phyloP scores from a whole-genome alignment of 208 protist species.

The Wallacemonas sp. region DNA sequence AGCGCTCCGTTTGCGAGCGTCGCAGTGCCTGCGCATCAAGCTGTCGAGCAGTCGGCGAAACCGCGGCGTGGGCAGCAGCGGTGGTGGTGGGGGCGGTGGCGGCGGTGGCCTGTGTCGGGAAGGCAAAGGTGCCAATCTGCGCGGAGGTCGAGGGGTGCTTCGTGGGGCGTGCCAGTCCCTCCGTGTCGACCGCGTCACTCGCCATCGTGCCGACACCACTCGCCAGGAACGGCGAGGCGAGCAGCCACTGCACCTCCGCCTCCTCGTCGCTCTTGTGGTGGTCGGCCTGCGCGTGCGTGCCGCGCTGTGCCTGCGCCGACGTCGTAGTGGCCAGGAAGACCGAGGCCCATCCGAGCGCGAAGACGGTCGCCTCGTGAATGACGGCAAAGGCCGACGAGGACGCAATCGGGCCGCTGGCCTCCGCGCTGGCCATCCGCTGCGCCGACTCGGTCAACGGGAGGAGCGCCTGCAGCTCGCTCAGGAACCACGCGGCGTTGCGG shows the following conservation, averaged over 20 bases:
- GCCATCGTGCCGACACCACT: background rate
- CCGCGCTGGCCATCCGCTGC: constrained; percentile 1
- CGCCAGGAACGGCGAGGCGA: constrained; percentile 4
- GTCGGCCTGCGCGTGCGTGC: too few species aligned
- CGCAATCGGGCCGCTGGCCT: background rate
- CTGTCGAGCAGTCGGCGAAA: background rate
- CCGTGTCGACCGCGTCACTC: background rate
- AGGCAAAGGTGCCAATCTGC: too few species aligned
- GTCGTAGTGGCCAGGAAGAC: constrained; percentile 12
- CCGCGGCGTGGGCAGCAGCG: background rate
- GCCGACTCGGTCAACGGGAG: constrained; percentile 26
- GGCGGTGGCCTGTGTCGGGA: too few species aligned
- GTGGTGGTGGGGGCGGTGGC: too few species aligned
- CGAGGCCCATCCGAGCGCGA: background rate
- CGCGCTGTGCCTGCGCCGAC: too few species aligned
- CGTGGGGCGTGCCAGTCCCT: too few species aligned
- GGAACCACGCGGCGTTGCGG: constrained; percentile 67
- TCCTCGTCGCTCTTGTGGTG: background rate
- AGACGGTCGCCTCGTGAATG: constrained; percentile 5
- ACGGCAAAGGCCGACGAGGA: constrained; percentile 8
- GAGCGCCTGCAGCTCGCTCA: constrained; percentile 45
- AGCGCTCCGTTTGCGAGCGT: constrained; percentile 22
- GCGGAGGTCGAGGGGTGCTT: too few species aligned
- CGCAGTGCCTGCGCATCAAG: background rate
- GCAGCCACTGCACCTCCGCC: constrained; percentile 7